These are phyloP conservation scores for Areca catechu DNA, from an alignment of 176 grass and related monocot genomes.

Conservation along the genomic window DNA sequence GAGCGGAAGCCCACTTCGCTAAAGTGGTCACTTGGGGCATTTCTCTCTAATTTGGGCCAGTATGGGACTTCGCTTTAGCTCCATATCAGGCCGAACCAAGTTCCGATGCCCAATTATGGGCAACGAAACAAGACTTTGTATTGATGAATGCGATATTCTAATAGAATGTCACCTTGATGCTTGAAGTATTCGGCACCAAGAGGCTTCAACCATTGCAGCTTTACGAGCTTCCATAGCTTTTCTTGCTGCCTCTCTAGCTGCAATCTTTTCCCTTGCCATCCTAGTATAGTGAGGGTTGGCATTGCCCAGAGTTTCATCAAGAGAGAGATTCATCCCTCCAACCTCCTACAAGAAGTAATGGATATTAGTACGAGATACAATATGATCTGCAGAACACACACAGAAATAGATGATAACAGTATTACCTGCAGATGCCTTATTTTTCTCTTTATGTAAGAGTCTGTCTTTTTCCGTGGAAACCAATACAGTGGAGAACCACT, in stretches of 20 bases:
- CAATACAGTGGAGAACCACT: slow-evolving; percentile 56
- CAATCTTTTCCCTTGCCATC: slow-evolving; percentile 91
- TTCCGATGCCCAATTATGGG: background rate
- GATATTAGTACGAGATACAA: no score
- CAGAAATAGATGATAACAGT: background rate
- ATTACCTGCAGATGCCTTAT: slow-evolving; percentile 84
- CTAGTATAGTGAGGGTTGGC: slow-evolving; percentile 83
- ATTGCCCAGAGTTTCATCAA: slow-evolving; percentile 67
- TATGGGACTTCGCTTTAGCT: no score
- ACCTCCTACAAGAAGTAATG: slow-evolving; percentile 36
- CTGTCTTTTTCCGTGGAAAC: slow-evolving; percentile 68
- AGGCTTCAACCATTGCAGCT: slow-evolving; percentile 84
- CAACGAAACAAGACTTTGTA: background rate
- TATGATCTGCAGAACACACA: slow-evolving; percentile 44
- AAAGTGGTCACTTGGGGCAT: no score
- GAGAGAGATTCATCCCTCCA: slow-evolving; percentile 68
- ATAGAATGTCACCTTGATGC: slow-evolving; percentile 62
- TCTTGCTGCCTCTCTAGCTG: slow-evolving; percentile 62
- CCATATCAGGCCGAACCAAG: no score
- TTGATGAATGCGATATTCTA: background rate
- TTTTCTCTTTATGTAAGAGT: slow-evolving; percentile 92
- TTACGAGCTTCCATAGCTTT: slow-evolving; percentile 83
- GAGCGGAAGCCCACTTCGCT: no score
- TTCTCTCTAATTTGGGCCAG: no score
- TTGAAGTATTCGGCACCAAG: slow-evolving; percentile 91